These are phyloP conservation scores for Phytophthora constricta DNA, from an alignment of 352 stramenopile species.

Conservation along the genomic window DNA sequence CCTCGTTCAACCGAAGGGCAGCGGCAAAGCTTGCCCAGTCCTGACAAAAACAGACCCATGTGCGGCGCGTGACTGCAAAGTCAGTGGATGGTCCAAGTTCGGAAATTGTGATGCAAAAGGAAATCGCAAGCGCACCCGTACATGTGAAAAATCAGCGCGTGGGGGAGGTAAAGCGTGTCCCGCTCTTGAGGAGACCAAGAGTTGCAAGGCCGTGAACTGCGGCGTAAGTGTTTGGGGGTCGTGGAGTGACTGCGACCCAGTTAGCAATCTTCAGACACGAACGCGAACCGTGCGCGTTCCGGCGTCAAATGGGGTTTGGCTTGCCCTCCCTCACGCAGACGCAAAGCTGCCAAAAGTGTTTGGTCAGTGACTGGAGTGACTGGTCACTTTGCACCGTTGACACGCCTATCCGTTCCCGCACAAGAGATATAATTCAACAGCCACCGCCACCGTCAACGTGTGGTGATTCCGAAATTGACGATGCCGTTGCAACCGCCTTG, in stretches of 20 bases:
- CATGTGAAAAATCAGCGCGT: constrained; percentile 26
- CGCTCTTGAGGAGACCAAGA: constrained; percentile 41
- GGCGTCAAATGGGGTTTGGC: constrained; percentile 40
- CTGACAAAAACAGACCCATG: constrained; percentile 48
- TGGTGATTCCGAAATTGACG: constrained; percentile 25
- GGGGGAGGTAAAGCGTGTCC: constrained; percentile 55
- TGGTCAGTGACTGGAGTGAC: constrained; percentile 52
- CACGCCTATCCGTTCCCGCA: constrained; percentile 47
- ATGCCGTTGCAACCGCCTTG: constrained; percentile 15
- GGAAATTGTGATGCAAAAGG: constrained; percentile 44
- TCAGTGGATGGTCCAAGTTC: constrained; percentile 60
- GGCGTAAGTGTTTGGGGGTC: constrained; percentile 54
- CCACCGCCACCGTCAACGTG: constrained; percentile 40
- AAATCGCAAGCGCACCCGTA: constrained; percentile 52
- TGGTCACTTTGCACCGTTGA: constrained; percentile 53
- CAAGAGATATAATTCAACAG: constrained; percentile 47
- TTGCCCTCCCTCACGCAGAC: constrained; percentile 55
- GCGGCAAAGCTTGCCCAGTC: constrained; percentile 46
- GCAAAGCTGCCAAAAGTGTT: constrained; percentile 60
- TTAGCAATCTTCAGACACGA: constrained; percentile 42
- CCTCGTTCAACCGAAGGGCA: constrained; percentile 39
- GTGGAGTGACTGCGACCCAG: constrained; percentile 51
- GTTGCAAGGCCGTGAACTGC: constrained; percentile 61
- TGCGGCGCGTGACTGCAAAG: constrained; percentile 49
- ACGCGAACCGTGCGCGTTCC: constrained; percentile 48